Base-by-base conservation (phyloP, 345 rosid genomes). In the Punica granatum region DNA sequence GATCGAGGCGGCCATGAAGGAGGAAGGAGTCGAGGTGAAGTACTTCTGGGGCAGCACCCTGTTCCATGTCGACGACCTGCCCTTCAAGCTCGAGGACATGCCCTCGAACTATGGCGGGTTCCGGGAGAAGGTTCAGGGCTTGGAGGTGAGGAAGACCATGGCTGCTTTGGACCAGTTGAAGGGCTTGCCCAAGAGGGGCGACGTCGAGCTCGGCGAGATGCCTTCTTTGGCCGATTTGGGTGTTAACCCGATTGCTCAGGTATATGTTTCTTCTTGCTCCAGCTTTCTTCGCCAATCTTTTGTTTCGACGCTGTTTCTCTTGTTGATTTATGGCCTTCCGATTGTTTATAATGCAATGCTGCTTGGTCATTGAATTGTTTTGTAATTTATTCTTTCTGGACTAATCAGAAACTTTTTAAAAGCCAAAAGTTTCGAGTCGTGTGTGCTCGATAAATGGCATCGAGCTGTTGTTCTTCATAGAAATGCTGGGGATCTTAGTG, bases 41-140 rank as follows among this genome's bases (percentile, higher is more conserved):
- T 87, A 83, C 82, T 88, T 88, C 60, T 95, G 99, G 99, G 99
- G 99, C 37, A 88, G 97, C 76, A 95, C 99, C 53, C 68, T 95
- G 74, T 88, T 88, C 69, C 99, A 95, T 67, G 67, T 84, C 63
- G 98, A 95, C 72, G 99, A 95, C 83, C 83, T 95, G 75, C 98
- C 98, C 0, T 95, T 92, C 73, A 85, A 86, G 77, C 73, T 87
- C 73, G 89, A 90, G 68, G 98, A 90, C 8, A 83, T 92, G 90
- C 99, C 98, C 0, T 76, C 85, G 1, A 92, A 82, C 74, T 81
- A 88, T 56, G 88, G 90, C 23, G 92, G 89, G 7, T 95, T 95
- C 62, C 86, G 76, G 77, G 92, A 88, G 67, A 92, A 84, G 62
- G 94, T 84, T n/a, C 78, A 82, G 77, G 82, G 85, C 0, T 59